A percentile compares a stretch with the other conserved stretches of the same genome.
Conservation (phyloP, 83 land plant genomes). For the Diphasiastrum complanatum region DNA sequence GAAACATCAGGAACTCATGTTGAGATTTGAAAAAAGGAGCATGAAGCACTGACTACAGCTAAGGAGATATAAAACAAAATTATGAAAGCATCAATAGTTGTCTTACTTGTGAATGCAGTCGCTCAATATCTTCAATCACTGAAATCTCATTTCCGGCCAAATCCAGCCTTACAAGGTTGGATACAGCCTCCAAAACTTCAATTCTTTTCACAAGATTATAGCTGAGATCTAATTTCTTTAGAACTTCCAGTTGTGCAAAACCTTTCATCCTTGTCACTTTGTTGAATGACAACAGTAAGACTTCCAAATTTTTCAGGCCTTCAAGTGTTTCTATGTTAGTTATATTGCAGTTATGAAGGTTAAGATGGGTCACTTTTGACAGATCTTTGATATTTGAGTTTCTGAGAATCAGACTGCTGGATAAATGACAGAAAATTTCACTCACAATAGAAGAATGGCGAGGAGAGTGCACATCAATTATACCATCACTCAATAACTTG, state of each 20-base stretch:
- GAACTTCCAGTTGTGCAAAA: constrained; percentile 13
- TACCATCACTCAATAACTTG: too few relatives aligned
- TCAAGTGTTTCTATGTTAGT: constrained; percentile 15
- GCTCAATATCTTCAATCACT: constrained; percentile 20
- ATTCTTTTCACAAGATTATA: constrained; percentile 29
- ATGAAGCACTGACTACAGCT: too few relatives aligned
- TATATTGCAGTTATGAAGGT: constrained; percentile 32
- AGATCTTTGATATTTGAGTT: constrained; percentile 11
- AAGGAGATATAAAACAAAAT: too few relatives aligned
- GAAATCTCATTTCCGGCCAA: constrained; percentile 34
- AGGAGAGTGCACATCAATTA: too few relatives aligned
- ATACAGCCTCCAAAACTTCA: constrained; percentile 26
- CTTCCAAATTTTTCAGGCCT: constrained; percentile 21
- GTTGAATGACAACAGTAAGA: constrained; percentile 30
- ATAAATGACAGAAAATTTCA: constrained; percentile 3
- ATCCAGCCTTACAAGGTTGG: constrained; percentile 19
- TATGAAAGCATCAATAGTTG: too few relatives aligned
- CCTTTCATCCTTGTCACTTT: constrained; percentile 30
- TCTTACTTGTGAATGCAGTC: constrained; percentile 28
- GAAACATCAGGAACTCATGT: too few relatives aligned
- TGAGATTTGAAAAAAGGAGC: too few relatives aligned
- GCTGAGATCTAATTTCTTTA: constrained; percentile 36
- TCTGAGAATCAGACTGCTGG: constrained; percentile 19
- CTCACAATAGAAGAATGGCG: too few relatives aligned
- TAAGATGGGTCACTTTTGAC: constrained; percentile 21